Percentiles rank a stretch among this genome's conserved stretches.
These are phyloP conservation scores for Zymoseptoria tritici DNA, from an alignment of 2,329 filamentous ascomycete genomes.

Conservation along the genomic window DNA sequence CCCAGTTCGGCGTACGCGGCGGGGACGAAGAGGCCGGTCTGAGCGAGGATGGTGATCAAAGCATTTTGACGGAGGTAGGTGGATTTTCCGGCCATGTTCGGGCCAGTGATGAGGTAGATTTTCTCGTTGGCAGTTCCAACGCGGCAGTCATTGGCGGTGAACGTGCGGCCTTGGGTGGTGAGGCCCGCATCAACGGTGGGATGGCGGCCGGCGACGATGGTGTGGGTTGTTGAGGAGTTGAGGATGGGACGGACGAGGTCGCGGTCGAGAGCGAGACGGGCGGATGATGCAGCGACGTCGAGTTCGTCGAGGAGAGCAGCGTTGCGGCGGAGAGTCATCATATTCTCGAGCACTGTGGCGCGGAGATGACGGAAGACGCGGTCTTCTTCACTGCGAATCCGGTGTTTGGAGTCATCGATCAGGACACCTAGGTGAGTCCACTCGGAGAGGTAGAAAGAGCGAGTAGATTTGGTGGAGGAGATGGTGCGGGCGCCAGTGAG, in stretches of 20 bases:
- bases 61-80: slow-evolving; percentile 95
- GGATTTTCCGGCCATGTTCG: slow-evolving; percentile 98
- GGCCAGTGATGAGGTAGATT: slow-evolving; percentile 64
- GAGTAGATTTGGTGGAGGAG: slow-evolving; percentile 73
- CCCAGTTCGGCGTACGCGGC: slow-evolving; percentile 79
- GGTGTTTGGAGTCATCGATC: slow-evolving; percentile 68
- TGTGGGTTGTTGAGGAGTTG: slow-evolving; percentile 56
- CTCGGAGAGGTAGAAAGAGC: slow-evolving; percentile 72
- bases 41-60: slow-evolving; percentile 85
- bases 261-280: slow-evolving; percentile 67
- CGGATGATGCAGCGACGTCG: slow-evolving; percentile 82
- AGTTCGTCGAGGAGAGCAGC: slow-evolving; percentile 88
- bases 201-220: slow-evolving; percentile 79
- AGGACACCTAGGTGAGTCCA: slow-evolving; percentile 76
- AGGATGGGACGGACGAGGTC: slow-evolving; percentile 66
- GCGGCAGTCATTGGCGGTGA: slow-evolving; percentile 79
- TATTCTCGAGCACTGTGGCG: slow-evolving; percentile 66
- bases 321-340: slow-evolving; percentile 81
- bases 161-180: slow-evolving; percentile 67
- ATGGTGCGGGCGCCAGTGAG: slow-evolving; percentile 49
- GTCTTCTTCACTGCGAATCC: slow-evolving; percentile 78
- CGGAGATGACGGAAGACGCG: slow-evolving; percentile 69
- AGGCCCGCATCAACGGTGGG: slow-evolving; percentile 85
- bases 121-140: slow-evolving; percentile 68
- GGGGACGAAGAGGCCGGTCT: slow-evolving; percentile 87